Evolutionary conservation across 495 filamentous ascomycete species (phyloP).

Genomic region (Podospora anserina): DNA sequence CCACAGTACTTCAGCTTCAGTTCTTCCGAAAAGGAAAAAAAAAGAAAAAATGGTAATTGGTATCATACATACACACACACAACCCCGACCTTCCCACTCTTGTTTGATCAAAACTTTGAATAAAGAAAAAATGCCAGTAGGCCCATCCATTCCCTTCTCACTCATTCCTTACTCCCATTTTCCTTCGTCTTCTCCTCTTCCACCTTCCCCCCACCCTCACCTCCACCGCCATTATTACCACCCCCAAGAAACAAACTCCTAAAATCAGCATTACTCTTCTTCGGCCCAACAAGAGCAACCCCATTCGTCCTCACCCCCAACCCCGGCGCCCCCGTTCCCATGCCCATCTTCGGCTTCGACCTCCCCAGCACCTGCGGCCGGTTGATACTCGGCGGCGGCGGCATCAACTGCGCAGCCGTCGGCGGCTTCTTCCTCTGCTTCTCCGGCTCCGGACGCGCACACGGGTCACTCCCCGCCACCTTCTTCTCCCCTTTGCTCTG

Average conservation of each 20-base stretch:
- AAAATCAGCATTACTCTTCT: conserved; percentile 86
- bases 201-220: background rate
- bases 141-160: background rate
- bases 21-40: background rate
- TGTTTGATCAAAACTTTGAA: background rate
- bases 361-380: conserved; percentile 58
- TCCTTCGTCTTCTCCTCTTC: background rate
- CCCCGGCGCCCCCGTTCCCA: background rate
- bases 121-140: background rate
- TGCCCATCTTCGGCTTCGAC: conserved; percentile 14
- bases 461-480: conserved; percentile 45
- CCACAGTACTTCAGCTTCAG: background rate
- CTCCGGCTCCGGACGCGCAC: conserved; percentile 15
- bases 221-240: background rate
- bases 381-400: conserved; percentile 51
- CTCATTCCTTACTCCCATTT: background rate
- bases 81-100: too few species aligned
- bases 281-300: background rate
- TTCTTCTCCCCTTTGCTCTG: conserved; percentile 54
- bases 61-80: background rate
- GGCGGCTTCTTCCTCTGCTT: conserved; percentile 45
- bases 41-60: background rate
- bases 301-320: background rate
- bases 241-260: conserved; percentile 63
- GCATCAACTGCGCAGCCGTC: conserved; percentile 42